Evolutionary conservation across 1,284 basidiomycete genomes (phyloP), one percentile per base, ranked within the genome.

Genomic region (Rugosomyces carneus): DNA sequence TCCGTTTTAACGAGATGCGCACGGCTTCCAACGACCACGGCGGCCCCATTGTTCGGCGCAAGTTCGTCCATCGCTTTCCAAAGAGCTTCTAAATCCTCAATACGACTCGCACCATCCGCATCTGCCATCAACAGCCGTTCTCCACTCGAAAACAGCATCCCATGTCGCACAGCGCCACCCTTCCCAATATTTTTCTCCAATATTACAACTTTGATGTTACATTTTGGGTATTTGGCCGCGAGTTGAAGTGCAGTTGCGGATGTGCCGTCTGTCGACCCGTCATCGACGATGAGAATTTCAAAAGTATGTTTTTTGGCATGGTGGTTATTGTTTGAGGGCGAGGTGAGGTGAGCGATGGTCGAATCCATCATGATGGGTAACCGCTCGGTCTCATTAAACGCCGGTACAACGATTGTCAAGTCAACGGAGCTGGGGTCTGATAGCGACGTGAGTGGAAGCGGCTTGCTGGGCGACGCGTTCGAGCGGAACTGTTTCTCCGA

Each of bases 1-100:
- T 90, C 90, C 0, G 88, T 91, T 54, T 81, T 83, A 41, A 96
- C 92, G 47, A 97, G 75, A 66, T 97, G 93, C 3, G 93, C 93
- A 11, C 93, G 69, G 55, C 89, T 93, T 3, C 93, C 93, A 0
- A 93, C 82, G 0, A 81, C 90, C 19, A 92, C 79, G 0, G 77
- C 81, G 3, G 78, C 67, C n/a, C 61, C 66, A 29, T 75, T 66
- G 1, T 68, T 60, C 0, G 72, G 68, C 1, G 67, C 68, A 38
- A 89, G 61, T 40, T 59, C 54, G 57, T 92, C 85, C 76, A 95
- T 84, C 16, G 77, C 76, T 1, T 66, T 65, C 76, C 89, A 89
- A 11, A 97, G 67, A 21, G 70, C 57, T 52, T 87, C 81, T 10
- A 96, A 61, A 57, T 95, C 93, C 37, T 80, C 72, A 54, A 97